These are phyloP conservation scores for Serendipita indica DNA, from an alignment of 768 basidiomycete genomes.

Conservation along the genomic window DNA sequence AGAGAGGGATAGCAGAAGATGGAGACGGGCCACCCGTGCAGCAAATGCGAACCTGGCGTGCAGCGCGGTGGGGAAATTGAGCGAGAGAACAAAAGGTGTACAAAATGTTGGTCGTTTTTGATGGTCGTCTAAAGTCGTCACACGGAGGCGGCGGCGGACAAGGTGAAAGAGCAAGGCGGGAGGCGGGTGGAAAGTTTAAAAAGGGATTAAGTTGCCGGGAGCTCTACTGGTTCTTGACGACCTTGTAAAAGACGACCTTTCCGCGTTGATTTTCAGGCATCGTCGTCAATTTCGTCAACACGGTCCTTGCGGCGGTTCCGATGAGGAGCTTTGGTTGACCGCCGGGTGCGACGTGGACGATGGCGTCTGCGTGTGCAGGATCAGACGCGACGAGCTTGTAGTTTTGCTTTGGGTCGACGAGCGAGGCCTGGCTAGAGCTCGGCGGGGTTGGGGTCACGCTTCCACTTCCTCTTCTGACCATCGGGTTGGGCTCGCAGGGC, in stretches of 20 bases:
- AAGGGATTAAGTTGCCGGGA: too few species aligned
- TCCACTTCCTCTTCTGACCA: neutral
- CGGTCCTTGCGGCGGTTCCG: neutral
- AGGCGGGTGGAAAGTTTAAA: too few species aligned
- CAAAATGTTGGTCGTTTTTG: too few species aligned
- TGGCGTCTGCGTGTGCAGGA: neutral
- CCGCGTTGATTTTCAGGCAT: neutral
- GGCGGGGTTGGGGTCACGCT: neutral
- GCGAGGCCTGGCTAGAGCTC: neutral
- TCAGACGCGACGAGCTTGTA: constrained; percentile 1
- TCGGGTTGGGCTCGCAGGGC: neutral
- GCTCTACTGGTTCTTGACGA: neutral
- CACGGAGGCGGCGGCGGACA: too few species aligned
- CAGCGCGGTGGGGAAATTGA: too few species aligned
- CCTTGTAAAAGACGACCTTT: neutral
- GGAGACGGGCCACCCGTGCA: too few species aligned
- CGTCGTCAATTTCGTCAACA: neutral
- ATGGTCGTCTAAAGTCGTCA: too few species aligned
- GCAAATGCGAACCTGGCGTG: too few species aligned
- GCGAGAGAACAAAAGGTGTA: too few species aligned
- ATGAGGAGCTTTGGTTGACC: neutral
- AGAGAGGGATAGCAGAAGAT: too few species aligned
- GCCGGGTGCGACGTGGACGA: neutral
- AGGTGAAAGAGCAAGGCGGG: too few species aligned
- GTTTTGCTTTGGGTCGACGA: constrained; percentile 5